A percentile compares a stretch with the other conserved stretches of the same genome.
phyloP scores from a whole-genome alignment of 1,284 basidiomycete genomes.

The Fistulinella staudtii region DNA sequence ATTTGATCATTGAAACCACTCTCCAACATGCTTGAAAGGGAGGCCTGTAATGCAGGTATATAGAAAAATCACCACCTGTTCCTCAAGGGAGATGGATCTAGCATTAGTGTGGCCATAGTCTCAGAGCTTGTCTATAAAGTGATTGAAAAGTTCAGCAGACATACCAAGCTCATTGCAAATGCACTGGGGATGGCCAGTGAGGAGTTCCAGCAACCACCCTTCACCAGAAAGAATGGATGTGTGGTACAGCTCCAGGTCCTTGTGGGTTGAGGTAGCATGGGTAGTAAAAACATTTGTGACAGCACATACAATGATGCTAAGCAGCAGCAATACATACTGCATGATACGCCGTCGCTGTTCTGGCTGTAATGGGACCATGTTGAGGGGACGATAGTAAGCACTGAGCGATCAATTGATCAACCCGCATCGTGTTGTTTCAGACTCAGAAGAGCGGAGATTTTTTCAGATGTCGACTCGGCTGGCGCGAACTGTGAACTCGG shows the following conservation, averaged over 20 bases:
- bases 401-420: no score
- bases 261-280: neutral
- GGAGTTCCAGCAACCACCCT: neutral
- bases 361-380: no score
- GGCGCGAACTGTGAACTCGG: no score
- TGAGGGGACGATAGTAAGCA: no score
- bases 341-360: neutral
- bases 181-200: neutral
- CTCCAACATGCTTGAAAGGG: constrained; percentile 6
- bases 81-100: neutral
- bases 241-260: neutral
- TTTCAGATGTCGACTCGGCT: no score
- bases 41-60: neutral
- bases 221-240: neutral
- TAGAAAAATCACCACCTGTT: constrained; percentile 18
- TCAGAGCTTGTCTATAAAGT: neutral
- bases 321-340: neutral
- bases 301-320: neutral
- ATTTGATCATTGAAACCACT: constrained; percentile 19
- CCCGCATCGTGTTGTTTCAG: no score
- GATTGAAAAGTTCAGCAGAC: neutral
- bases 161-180: neutral
- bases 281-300: neutral
- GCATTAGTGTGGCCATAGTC: neutral
- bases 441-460: no score